Evolutionary conservation across 306 rosid genomes (phyloP).

Genomic region (Mucuna pruriens): DNA sequence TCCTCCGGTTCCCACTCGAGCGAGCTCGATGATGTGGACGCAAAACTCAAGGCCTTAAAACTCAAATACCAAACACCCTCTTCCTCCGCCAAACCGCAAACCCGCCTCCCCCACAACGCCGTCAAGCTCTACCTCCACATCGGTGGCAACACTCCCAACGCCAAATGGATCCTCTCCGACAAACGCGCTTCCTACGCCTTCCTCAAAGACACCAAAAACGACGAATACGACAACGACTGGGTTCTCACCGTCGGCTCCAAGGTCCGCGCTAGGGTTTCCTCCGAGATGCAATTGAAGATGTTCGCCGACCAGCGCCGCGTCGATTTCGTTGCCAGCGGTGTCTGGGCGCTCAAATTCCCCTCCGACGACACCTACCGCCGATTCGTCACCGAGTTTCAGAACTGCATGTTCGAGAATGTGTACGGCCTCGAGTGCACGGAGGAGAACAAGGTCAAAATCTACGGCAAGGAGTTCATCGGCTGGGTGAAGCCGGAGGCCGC

Average conservation of each 20-base stretch:
- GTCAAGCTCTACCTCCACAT: constrained; percentile 91
- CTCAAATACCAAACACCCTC: constrained; percentile 65
- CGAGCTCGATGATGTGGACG: constrained; percentile 68
- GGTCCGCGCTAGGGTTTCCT: constrained; percentile 73
- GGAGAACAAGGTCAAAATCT: constrained; percentile 78
- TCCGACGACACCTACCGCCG: constrained; percentile 67
- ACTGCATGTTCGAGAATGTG: constrained; percentile 73
- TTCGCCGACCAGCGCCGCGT: constrained; percentile 84
- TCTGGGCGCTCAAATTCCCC: constrained; percentile 85
- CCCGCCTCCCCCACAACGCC: constrained; percentile 54
- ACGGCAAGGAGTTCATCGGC: constrained; percentile 87
- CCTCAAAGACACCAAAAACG: constrained; percentile 51
- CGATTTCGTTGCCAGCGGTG: constrained; percentile 80
- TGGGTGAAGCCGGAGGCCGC: constrained; percentile 90
- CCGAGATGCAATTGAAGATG: constrained; percentile 89
- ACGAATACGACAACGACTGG: constrained; percentile 49
- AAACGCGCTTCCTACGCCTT: constrained; percentile 60
- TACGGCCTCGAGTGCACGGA: constrained; percentile 69
- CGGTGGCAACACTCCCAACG: constrained; percentile 81
- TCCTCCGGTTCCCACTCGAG: constrained; percentile 31
- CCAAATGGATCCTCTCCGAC: constrained; percentile 86
- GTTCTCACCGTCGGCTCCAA: constrained; percentile 67
- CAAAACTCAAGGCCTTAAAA: constrained; percentile 72
- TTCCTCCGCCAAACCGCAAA: constrained; percentile 26
- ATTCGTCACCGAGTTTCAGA: constrained; percentile 78